Base-by-base conservation (phyloP, 164 flowering plant genomes). In the Piper betle region DNA sequence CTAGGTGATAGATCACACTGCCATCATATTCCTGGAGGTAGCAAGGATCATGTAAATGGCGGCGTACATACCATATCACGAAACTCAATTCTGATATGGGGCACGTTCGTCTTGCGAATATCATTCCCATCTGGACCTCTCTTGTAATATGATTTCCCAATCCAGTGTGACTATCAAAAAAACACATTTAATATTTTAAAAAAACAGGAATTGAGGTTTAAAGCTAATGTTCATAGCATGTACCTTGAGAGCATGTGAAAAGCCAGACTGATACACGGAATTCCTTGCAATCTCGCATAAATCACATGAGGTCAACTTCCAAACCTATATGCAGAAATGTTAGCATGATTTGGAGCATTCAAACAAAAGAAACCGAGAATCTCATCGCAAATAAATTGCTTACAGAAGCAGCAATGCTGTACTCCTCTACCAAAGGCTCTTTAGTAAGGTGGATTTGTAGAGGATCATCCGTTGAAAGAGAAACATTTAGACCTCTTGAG, bases 381-480 rank as follows among this genome's bases (percentile, higher is more conserved):
- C 8, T 43, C 15, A 37, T 11, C 19, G 19, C 6, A 48, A 17
- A 43, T 64, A 60, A 63, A 62, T 66, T 39, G 72, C 96, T 77
- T 62, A 90, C 99, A 33, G 96, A 86, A 69, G 99, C 99, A 71
- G 99, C 99, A 54, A 94, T 84, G 66, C 99, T 94, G 75, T 94
- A 94, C 70, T 94, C 99, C 72, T 94, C 99, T 58, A 94, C 97
- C 72, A 94, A 67, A 2, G 99, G 91, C 66, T 94, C 97, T 75
- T 91, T 94, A 18, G 99, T 94, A 60, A 94, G 73, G 78, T 94
- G 99, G 60, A 94, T 91, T 76, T 91, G 99, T 42, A 94, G 78
- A 6, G 99, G 99, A 73, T 94, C 99, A 73, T 94, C 99, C 6
- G 97, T 88, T 1, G 99, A 94, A 33, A 94, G 93, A 57, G 99